phyloP scores from a whole-genome alignment of 129 eudicot genomes.

The Tanacetum coccineum region DNA sequence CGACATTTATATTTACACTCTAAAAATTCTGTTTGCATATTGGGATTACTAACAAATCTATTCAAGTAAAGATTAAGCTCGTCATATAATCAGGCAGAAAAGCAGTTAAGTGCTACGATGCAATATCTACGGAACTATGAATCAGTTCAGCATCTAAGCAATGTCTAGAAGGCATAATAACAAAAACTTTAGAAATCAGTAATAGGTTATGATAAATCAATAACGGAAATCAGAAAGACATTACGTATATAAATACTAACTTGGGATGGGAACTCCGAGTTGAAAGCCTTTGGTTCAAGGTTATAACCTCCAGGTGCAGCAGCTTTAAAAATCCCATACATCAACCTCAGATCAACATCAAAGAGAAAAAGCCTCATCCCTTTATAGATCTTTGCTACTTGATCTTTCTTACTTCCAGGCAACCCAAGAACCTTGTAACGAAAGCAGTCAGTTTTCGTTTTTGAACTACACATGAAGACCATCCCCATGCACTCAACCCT shows the following conservation, averaged over 20 bases:
- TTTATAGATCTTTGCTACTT: conserved; percentile 69
- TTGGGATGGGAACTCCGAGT: conserved; percentile 88
- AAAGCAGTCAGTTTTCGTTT: conserved; percentile 86
- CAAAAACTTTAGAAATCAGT: conserved; percentile 15
- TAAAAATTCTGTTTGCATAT: not conserved
- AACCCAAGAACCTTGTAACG: conserved; percentile 79
- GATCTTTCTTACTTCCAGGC: conserved; percentile 75
- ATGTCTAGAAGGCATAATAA: conserved; percentile 2
- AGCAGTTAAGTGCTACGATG: not conserved
- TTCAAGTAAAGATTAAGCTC: conserved; percentile 6
- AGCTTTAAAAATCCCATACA: conserved; percentile 97
- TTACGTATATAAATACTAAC: conserved; percentile 38
- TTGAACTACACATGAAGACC: conserved; percentile 95
- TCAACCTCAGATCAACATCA: conserved; percentile 67
- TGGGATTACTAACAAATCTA: conserved; percentile 5
- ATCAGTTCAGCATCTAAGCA: conserved; percentile 7
- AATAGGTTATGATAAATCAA: conserved; percentile 1
- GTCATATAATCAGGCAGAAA: not conserved
- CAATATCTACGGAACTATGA: not conserved
- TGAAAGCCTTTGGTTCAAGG: conserved; percentile 88
- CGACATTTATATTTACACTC: not conserved
- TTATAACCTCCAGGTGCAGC: conserved; percentile 86
- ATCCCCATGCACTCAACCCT: conserved; percentile 81
- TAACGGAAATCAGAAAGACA: no score
- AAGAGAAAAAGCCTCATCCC: conserved; percentile 94